A percentile compares a stretch with the other conserved stretches of the same genome.
Evolutionary conservation across 2,329 filamentous ascomycete genomes (phyloP).

Genomic region (Xylariales sp.): DNA sequence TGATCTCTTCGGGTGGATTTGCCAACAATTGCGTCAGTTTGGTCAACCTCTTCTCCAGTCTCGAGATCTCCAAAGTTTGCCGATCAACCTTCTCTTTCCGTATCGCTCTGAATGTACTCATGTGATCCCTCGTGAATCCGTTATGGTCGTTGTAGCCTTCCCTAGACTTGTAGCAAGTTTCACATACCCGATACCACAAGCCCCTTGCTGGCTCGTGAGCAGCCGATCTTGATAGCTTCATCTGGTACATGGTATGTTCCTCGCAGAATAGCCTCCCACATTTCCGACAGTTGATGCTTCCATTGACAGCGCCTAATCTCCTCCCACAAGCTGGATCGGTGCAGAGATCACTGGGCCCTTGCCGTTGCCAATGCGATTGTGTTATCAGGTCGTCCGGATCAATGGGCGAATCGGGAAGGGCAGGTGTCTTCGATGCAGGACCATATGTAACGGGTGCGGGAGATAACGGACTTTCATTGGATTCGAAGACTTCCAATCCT

Average conservation of each 20-base stretch:
- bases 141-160: conserved; percentile 91
- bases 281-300: conserved; percentile 86
- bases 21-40: conserved; percentile 82
- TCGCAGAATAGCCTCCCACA: conserved; percentile 95
- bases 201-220: conserved; percentile 86
- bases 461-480: conserved; percentile 62
- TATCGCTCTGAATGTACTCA: conserved; percentile 62
- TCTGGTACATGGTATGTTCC: conserved; percentile 98
- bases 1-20: conserved; percentile 64
- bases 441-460: conserved; percentile 23
- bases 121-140: conserved; percentile 68
- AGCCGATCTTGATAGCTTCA: conserved; percentile 89
- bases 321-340: conserved; percentile 84
- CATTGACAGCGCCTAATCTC: conserved; percentile 71
- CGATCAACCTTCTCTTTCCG: conserved; percentile 77
- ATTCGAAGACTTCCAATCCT: conserved; percentile 88
- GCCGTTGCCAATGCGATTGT: conserved; percentile 81
- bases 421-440: conserved; percentile 31
- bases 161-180: conserved; percentile 98
- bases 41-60: conserved; percentile 86
- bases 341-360: conserved; percentile 70
- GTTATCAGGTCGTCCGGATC: conserved; percentile 91
- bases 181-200: conserved; percentile 91
- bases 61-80: conserved; percentile 78
- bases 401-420: conserved; percentile 34